phyloP scores from a whole-genome alignment of 768 basidiomycete species.

The Lactifluus rugatus region DNA sequence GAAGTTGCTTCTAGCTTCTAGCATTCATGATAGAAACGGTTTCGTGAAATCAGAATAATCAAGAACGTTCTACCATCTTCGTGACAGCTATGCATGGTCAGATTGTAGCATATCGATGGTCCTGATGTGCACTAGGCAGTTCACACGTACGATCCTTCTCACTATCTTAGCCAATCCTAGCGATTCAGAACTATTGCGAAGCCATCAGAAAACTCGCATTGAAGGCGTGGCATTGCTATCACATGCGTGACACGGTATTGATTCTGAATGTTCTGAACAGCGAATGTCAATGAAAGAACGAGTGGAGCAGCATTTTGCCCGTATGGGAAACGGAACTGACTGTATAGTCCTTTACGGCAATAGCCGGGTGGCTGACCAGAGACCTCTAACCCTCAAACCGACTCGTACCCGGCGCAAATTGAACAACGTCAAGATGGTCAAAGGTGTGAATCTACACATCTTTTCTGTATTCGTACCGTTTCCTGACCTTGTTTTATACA shows the following conservation, averaged over 20 bases:
- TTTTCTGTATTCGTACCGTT: background rate
- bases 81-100: too few relatives aligned
- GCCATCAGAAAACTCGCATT: background rate
- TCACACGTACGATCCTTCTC: background rate
- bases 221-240: slow-evolving; percentile 1
- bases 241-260: too few relatives aligned
- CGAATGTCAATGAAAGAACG: too few relatives aligned
- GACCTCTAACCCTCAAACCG: background rate
- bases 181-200: too few relatives aligned
- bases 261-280: too few relatives aligned
- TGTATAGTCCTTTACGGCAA: slow-evolving; percentile 23
- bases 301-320: too few relatives aligned
- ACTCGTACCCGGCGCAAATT: background rate
- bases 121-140: background rate
- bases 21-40: background rate
- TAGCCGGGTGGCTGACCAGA: slow-evolving; percentile 23
- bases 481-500: background rate
- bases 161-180: slow-evolving; percentile 12
- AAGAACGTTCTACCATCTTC: background rate
- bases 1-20: background rate
- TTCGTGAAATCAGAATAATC: background rate
- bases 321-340: background rate
- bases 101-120: background rate
- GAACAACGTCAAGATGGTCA: slow-evolving; percentile 24
- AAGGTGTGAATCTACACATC: slow-evolving; percentile 17